Evolutionary conservation across 2,329 filamentous ascomycete species (phyloP).

Genomic region (Colletotrichum orchidophilum): DNA sequence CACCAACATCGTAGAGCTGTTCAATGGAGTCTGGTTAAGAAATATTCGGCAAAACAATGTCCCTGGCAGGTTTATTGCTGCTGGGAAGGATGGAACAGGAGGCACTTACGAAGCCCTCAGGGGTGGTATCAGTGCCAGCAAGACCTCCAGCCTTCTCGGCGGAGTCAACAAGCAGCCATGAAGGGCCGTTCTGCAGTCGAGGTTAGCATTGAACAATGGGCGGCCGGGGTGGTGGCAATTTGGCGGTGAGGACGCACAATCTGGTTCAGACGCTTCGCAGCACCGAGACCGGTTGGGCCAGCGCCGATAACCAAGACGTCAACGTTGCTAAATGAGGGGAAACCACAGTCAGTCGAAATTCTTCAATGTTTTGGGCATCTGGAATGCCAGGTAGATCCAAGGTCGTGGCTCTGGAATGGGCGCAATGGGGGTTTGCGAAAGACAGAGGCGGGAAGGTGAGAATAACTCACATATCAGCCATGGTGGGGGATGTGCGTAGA

Average conservation of each 20-base stretch:
- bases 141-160: slow-evolving; percentile 94
- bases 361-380: not conserved
- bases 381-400: not conserved
- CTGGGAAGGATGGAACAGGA: not conserved
- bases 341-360: slow-evolving; percentile 23
- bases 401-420: not conserved
- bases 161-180: slow-evolving; percentile 95
- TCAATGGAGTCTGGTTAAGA: slow-evolving; percentile 34
- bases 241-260: slow-evolving; percentile 71
- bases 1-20: slow-evolving; percentile 97
- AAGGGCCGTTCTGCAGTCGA: slow-evolving; percentile 77
- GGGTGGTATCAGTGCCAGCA: slow-evolving; percentile 92
- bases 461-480: slow-evolving; percentile 41
- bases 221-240: slow-evolving; percentile 34
- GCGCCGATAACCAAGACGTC: slow-evolving; percentile 98
- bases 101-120: slow-evolving; percentile 94
- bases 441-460: not conserved
- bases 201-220: slow-evolving; percentile 32
- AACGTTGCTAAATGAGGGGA: slow-evolving; percentile 71
- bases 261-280: slow-evolving; percentile 97
- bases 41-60: not conserved
- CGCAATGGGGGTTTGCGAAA: not conserved
- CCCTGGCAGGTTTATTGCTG: not conserved
- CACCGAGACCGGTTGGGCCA: slow-evolving; percentile 96
- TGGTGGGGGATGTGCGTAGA: slow-evolving; percentile 35